Conservation (phyloP, 306 rosid species). For the Cicer pinnatifidum region DNA sequence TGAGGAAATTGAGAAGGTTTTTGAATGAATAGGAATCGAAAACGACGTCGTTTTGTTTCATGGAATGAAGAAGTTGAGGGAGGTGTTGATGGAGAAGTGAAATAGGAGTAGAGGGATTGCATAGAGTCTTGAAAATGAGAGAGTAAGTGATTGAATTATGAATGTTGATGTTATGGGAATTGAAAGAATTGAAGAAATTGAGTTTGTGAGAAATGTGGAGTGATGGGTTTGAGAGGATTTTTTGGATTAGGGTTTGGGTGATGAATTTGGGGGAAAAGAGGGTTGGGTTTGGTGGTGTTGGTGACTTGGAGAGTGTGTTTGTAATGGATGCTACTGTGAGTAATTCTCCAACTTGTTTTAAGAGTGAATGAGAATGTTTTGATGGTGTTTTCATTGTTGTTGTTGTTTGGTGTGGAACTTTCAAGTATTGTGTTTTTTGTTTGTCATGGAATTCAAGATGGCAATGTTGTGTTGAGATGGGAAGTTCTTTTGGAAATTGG, state of each 20-base stretch:
- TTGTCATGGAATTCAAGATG: background rate
- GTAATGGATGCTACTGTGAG: constrained; percentile 68
- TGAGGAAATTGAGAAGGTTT: constrained; percentile 58
- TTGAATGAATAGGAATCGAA: constrained; percentile 65
- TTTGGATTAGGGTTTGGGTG: constrained; percentile 60
- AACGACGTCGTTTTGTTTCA: constrained; percentile 58
- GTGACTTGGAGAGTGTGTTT: constrained; percentile 51
- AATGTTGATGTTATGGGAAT: constrained; percentile 40
- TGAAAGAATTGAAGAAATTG: constrained; percentile 66
- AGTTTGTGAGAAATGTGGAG: constrained; percentile 70
- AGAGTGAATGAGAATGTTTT: constrained; percentile 7
- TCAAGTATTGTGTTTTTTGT: background rate
- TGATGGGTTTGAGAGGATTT: constrained; percentile 57
- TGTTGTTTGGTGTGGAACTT: constrained; percentile 1
- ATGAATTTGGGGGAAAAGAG: constrained; percentile 11
- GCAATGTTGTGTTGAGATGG: background rate
- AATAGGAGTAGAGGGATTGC: constrained; percentile 43
- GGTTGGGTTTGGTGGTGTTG: background rate
- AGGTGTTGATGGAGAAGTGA: constrained; percentile 50
- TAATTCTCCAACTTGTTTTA: constrained; percentile 50
- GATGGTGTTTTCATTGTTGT: background rate
- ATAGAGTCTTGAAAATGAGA: constrained; percentile 54
- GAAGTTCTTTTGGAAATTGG: too few relatives aligned
- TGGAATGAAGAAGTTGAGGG: constrained; percentile 53
- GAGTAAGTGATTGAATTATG: constrained; percentile 54